Evolutionary conservation across 179 eudicot genomes (phyloP).

Genomic region (Drosera spatulata): DNA sequence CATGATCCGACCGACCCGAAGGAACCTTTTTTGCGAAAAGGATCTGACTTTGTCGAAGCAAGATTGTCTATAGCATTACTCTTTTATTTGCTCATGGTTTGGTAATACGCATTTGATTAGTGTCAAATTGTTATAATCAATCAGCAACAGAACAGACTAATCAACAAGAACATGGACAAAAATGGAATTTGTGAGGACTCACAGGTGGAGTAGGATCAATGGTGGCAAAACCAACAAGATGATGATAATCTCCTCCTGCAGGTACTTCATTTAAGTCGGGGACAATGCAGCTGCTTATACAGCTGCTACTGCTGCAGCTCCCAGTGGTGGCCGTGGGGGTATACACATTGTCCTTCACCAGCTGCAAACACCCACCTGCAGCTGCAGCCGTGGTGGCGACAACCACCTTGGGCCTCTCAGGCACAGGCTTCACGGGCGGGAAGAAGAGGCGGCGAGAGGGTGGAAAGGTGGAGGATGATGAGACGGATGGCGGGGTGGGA

Average conservation of each 20-base stretch:
- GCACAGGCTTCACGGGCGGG: conserved; percentile 39
- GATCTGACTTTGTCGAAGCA: too few species aligned
- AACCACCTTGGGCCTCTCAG: conserved; percentile 28
- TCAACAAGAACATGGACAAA: too few species aligned
- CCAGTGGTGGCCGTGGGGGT: too few species aligned
- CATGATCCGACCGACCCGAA: too few species aligned
- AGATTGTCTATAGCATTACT: too few species aligned
- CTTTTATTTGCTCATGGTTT: too few species aligned
- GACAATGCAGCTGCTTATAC: conserved; percentile 4
- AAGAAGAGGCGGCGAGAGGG: conserved; percentile 21
- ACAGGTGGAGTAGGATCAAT: conserved; percentile 2
- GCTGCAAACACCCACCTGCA: not conserved
- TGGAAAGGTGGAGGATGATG: conserved; percentile 23
- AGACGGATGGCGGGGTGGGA: conserved; percentile 73
- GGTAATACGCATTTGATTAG: too few species aligned
- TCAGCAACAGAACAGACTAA: too few species aligned
- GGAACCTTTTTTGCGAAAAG: too few species aligned
- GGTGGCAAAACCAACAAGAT: not conserved
- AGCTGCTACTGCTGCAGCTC: not conserved
- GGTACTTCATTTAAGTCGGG: conserved; percentile 3
- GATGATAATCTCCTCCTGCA: too few species aligned
- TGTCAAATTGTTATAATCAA: too few species aligned
- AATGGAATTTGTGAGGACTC: not conserved
- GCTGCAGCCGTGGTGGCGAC: conserved; percentile 5
- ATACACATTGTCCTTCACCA: not conserved